Conservation (phyloP, 2,329 filamentous ascomycete species). For the Colletotrichum gloeosporioides region DNA sequence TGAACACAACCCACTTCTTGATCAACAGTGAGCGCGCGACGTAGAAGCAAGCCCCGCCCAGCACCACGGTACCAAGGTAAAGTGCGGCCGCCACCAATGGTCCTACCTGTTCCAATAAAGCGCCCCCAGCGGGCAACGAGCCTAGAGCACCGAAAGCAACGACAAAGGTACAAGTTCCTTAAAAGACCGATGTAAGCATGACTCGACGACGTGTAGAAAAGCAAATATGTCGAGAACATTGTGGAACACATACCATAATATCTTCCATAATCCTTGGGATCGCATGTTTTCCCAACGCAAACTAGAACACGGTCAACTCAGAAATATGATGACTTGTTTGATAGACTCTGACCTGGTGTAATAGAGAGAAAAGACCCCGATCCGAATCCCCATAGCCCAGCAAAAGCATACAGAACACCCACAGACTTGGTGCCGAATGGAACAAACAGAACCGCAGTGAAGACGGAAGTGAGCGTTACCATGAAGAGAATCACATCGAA, state of each 20-base stretch:
- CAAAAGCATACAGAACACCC: slow-evolving; percentile 46
- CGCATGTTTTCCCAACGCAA: slow-evolving; percentile 51
- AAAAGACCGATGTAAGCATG: background rate
- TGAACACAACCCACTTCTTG: background rate
- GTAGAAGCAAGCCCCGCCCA: background rate
- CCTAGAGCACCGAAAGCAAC: background rate
- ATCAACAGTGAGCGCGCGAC: background rate
- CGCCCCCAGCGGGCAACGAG: background rate
- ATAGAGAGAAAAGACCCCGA: slow-evolving; percentile 53
- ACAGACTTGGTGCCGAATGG: slow-evolving; percentile 45
- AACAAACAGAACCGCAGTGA: slow-evolving; percentile 48
- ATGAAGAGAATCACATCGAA: slow-evolving; percentile 44
- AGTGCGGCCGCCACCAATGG: background rate
- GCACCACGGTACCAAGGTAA: background rate
- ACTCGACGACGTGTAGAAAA: background rate
- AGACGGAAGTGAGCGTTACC: slow-evolving; percentile 24
- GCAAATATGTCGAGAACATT: no score
- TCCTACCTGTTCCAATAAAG: background rate
- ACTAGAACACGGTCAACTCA: slow-evolving; percentile 28
- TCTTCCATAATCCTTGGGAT: slow-evolving; percentile 47
- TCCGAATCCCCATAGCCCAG: slow-evolving; percentile 51
- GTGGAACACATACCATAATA: background rate
- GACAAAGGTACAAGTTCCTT: background rate
- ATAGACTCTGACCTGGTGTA: slow-evolving; percentile 29
- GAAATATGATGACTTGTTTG: background rate